Conservation (phyloP, 495 filamentous ascomycete species). For the Paragyromitra xinjiangensis region DNA sequence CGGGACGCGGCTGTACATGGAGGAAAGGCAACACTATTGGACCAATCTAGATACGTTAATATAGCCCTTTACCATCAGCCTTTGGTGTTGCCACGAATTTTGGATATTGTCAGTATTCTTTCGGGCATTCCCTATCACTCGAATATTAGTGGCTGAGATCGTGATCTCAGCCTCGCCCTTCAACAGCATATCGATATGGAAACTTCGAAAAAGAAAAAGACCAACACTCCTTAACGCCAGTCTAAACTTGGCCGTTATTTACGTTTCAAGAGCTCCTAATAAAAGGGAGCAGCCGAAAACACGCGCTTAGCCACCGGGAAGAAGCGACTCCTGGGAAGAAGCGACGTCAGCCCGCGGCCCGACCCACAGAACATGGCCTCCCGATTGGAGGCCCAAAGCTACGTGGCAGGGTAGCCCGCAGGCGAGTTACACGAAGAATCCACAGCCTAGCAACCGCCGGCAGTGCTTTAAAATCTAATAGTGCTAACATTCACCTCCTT, state of each 20-base stretch:
- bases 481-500: neutral
- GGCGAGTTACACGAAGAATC: neutral
- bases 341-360: neutral
- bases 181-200: too few species aligned
- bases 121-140: too few species aligned
- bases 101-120: too few species aligned
- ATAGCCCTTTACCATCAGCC: too few species aligned
- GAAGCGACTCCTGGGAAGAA: neutral
- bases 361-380: neutral
- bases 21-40: too few species aligned
- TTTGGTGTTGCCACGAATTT: too few species aligned
- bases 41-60: too few species aligned
- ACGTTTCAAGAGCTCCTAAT: neutral
- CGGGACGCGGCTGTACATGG: too few species aligned
- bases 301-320: neutral
- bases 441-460: neutral
- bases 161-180: too few species aligned
- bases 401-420: neutral
- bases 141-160: too few species aligned
- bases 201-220: neutral
- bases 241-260: neutral
- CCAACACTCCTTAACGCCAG: neutral
- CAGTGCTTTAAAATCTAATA: neutral
- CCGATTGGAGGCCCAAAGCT: neutral
- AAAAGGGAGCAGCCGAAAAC: neutral